A percentile compares a stretch with the other conserved stretches of the same genome.
phyloP scores from a whole-genome alignment of 1,284 basidiomycete species.

The Boletellus dicymbophilus region DNA sequence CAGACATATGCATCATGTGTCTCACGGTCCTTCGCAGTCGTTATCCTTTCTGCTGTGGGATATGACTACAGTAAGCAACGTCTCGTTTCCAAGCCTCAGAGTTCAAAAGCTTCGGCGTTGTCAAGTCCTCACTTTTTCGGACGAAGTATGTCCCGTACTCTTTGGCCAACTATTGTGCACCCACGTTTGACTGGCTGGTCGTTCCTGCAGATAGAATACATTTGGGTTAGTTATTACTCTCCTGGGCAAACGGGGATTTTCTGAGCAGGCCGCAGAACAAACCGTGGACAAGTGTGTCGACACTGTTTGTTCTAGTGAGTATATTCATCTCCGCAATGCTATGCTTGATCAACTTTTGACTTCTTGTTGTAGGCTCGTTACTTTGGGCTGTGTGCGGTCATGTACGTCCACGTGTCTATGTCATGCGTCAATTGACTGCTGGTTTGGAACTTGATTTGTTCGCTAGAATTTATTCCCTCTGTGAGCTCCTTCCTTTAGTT shows the following conservation, averaged over 20 bases:
- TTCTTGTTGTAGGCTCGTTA: background rate
- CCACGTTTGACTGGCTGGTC: background rate
- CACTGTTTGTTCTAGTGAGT: background rate
- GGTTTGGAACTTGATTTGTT: background rate
- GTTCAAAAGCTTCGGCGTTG: background rate
- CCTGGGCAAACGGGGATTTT: background rate
- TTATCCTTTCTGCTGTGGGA: background rate
- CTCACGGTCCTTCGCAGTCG: background rate
- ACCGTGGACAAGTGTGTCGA: background rate
- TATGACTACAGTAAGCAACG: background rate
- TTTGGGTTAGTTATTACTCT: background rate
- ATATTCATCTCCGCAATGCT: background rate
- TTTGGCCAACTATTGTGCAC: no score
- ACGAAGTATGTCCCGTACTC: background rate
- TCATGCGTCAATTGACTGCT: background rate
- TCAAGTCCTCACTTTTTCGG: background rate
- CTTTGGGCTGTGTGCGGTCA: background rate
- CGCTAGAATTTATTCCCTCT: background rate
- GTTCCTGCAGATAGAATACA: background rate
- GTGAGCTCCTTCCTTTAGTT: background rate
- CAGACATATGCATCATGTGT: no score
- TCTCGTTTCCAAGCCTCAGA: background rate
- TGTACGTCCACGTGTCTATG: background rate
- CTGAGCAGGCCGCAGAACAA: background rate
- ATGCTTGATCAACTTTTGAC: background rate